Base-by-base conservation (phyloP, 2,329 filamentous ascomycete species). In the Bipolaris bicolor region DNA sequence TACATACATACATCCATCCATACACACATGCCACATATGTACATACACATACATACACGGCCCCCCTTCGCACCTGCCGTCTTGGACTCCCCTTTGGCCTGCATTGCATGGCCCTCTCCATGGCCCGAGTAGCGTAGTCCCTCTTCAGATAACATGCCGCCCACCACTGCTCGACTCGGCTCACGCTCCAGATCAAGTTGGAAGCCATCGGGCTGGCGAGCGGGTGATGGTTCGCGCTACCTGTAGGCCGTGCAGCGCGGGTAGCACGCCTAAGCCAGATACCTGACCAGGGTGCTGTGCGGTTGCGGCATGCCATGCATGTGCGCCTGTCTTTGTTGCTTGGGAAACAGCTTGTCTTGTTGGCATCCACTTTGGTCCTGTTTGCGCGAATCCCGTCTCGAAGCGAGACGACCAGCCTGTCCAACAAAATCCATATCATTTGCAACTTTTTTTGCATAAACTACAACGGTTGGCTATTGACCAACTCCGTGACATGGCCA, bases 191-290 rank as follows among this genome's bases (percentile, higher is more conserved):
- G 54, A 47, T 49, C 51, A 43, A 50, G 46, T 49, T 58, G 62
- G 58, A 63, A 49, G 37, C 60, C 61, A 65, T 63, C 57, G 54
- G 58, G 60, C 50, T 62, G 52, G 59, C 61, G 54, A 64, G 36
- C 66, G 65, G 66, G 62, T 66, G 54, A 71, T 72, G 66, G 70
- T 75, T 75, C 71, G 64, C 71, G 71, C 71, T 71, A 73, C 50
- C 45, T 37, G 49, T 47, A 57, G 67, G 44, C 71, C 62, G 65
- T 73, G 68, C 67, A 54, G 60, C 54, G 56, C 56, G 61, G 62
- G 60, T 60, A 64, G 54, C 65, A 60, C 62, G 59, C 64, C 56
- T 59, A 46, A 60, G 62, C 24, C 24, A 16, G 24, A 18, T 26
- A 52, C 51, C 44, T 52, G 52, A 43, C 46, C 49, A 45, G 52